These are phyloP conservation scores for Aspergillus eucalypticola DNA, from an alignment of 2,329 filamentous ascomycete species.

Conservation along the genomic window DNA sequence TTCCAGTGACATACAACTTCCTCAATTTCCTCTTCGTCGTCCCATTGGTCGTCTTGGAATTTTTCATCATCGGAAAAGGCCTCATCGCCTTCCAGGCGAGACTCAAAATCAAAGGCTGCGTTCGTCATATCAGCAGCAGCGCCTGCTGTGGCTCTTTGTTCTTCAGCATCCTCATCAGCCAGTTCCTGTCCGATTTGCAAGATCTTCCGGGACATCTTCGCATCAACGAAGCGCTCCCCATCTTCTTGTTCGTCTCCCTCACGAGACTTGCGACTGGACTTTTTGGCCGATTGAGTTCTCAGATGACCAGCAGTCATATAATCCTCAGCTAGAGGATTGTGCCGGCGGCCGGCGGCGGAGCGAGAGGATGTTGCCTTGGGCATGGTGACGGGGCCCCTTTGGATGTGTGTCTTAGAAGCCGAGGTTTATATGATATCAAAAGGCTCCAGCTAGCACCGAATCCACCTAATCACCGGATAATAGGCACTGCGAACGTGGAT, in stretches of 20 bases:
- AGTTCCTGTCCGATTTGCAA: constrained; percentile 86
- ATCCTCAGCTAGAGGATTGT: constrained; percentile 91
- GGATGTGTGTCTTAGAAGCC: neutral
- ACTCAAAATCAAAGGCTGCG: constrained; percentile 76
- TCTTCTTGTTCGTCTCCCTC: constrained; percentile 58
- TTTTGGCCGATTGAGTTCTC: constrained; percentile 71
- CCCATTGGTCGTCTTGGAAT: constrained; percentile 65
- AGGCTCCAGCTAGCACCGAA: neutral
- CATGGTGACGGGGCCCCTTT: constrained; percentile 55
- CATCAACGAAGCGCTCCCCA: constrained; percentile 75
- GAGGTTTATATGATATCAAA: neutral
- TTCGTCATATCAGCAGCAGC: constrained; percentile 52
- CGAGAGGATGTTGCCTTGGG: constrained; percentile 70
- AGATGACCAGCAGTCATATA: constrained; percentile 69
- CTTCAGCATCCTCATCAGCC: constrained; percentile 73
- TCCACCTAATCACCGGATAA: neutral
- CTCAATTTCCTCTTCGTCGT: constrained; percentile 70
- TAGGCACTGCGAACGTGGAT: neutral
- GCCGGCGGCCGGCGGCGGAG: constrained; percentile 63
- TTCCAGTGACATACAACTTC: constrained; percentile 37
- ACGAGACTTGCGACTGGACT: constrained; percentile 64
- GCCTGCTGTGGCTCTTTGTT: constrained; percentile 40
- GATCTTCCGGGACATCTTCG: constrained; percentile 85
- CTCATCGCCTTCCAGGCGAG: constrained; percentile 63
- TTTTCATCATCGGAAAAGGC: constrained; percentile 53